phyloP scores from a whole-genome alignment of 768 basidiomycete species.

The Wakefieldia striispora region DNA sequence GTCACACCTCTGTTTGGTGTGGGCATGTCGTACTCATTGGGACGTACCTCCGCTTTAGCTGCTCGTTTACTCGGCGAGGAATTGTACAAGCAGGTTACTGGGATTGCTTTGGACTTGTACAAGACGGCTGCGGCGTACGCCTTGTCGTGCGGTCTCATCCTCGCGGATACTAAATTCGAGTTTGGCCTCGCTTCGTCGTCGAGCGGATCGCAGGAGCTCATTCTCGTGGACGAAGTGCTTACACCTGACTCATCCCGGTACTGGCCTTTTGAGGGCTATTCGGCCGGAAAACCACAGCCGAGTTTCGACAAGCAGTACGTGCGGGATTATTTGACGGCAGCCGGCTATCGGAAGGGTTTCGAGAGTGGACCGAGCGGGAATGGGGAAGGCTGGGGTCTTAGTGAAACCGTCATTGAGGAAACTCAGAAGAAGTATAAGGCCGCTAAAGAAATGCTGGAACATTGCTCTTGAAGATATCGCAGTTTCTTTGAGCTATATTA shows the following conservation, averaged over 20 bases:
- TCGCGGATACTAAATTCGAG: slow-evolving; percentile 99
- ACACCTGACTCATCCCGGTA: slow-evolving; percentile 98
- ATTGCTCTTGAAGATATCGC: slow-evolving; percentile 8
- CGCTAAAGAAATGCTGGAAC: slow-evolving; percentile 59
- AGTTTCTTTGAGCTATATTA: too few species aligned
- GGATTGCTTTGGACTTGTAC: slow-evolving; percentile 63
- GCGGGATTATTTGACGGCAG: slow-evolving; percentile 78
- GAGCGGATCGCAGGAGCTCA: slow-evolving; percentile 47
- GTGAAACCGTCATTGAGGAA: slow-evolving; percentile 69
- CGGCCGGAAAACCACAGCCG: slow-evolving; percentile 71
- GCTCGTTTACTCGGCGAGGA: slow-evolving; percentile 63
- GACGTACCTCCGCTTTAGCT: slow-evolving; percentile 39
- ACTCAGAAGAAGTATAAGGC: slow-evolving; percentile 80
- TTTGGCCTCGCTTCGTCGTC: slow-evolving; percentile 73
- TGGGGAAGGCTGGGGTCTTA: slow-evolving; percentile 77
- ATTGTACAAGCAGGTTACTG: slow-evolving; percentile 60
- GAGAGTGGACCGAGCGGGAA: slow-evolving; percentile 69
- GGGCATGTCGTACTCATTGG: neutral
- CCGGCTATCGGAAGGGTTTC: slow-evolving; percentile 76
- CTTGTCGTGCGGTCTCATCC: slow-evolving; percentile 74
- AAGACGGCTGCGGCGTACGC: slow-evolving; percentile 74
- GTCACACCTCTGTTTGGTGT: slow-evolving; percentile 6
- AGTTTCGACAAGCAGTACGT: slow-evolving; percentile 98
- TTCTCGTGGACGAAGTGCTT: slow-evolving; percentile 94
- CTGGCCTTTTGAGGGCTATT: slow-evolving; percentile 81